These are phyloP conservation scores for Cicer pinnatifidum DNA, from an alignment of 306 rosid species.

Conservation along the genomic window DNA sequence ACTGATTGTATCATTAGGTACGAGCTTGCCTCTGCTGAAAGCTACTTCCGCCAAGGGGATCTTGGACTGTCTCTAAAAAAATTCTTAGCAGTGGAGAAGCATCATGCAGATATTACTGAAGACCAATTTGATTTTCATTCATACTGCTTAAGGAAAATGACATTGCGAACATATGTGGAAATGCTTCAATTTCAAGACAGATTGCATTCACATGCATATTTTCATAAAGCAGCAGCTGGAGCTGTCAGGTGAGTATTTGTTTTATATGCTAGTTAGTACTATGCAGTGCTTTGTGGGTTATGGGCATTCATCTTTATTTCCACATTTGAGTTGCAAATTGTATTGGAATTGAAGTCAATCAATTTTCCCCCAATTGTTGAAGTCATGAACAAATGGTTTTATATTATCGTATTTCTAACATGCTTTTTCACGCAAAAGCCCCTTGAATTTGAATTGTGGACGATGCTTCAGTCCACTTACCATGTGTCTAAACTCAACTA, in stretches of 20 bases:
- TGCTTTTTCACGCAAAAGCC: not conserved
- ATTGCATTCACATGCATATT: conserved; percentile 88
- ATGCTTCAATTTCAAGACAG: conserved; percentile 98
- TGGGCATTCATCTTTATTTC: not conserved
- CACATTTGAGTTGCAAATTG: conserved; percentile 13
- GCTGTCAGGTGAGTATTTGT: conserved; percentile 74
- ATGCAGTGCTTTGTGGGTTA: conserved; percentile 30
- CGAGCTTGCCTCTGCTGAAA: conserved; percentile 96
- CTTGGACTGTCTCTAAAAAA: conserved; percentile 89
- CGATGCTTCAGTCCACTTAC: not conserved
- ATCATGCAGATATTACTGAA: conserved; percentile 95
- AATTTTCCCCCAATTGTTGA: not conserved
- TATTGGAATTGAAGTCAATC: not conserved
- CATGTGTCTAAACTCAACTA: not conserved
- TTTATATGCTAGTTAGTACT: conserved; percentile 30
- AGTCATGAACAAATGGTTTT: conserved; percentile 2
- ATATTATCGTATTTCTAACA: conserved; percentile 1
- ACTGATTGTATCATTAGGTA: conserved; percentile 62
- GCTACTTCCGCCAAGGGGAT: conserved; percentile 96
- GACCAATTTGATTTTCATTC: conserved; percentile 99
- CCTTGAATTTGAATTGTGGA: not conserved
- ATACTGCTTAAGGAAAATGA: conserved; percentile 98
- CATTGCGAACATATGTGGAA: conserved; percentile 90
- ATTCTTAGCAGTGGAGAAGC: conserved; percentile 95
- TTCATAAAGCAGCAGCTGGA: conserved; percentile 96